Evolutionary conservation across 148 eudicot species (phyloP).

Genomic region (Bassia scoparia): DNA sequence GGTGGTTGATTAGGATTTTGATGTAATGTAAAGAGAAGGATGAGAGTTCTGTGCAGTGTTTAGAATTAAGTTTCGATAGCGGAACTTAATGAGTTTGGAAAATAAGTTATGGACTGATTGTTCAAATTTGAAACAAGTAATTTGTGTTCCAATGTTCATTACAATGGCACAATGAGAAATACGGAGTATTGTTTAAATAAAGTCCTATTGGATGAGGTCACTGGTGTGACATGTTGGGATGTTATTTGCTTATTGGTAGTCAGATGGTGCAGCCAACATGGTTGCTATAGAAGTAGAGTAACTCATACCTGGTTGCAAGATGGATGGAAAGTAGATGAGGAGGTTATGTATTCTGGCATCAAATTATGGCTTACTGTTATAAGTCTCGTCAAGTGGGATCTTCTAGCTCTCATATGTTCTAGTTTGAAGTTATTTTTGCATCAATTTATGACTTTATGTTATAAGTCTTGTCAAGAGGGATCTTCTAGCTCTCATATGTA

Average conservation of each 20-base stretch:
- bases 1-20: neutral
- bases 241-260: neutral
- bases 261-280: neutral
- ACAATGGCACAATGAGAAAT: too few relatives aligned
- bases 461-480: neutral
- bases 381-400: too few relatives aligned
- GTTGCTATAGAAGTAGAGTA: too few relatives aligned
- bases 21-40: neutral
- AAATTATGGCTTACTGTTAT: too few relatives aligned
- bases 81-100: neutral
- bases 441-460: neutral
- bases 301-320: neutral
- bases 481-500: neutral
- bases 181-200: too few relatives aligned
- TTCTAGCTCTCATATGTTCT: too few relatives aligned
- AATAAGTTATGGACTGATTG: neutral
- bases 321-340: too few relatives aligned
- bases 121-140: neutral
- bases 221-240: neutral
- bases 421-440: too few relatives aligned
- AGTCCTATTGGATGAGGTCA: too few relatives aligned
- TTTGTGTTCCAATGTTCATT: neutral
- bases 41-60: neutral
- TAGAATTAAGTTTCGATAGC: neutral
- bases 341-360: too few relatives aligned